A percentile compares a stretch with the other conserved stretches of the same genome.
These are phyloP conservation scores for Termitomyces sp. DNA, from an alignment of 768 basidiomycete genomes.

Conservation along the genomic window DNA sequence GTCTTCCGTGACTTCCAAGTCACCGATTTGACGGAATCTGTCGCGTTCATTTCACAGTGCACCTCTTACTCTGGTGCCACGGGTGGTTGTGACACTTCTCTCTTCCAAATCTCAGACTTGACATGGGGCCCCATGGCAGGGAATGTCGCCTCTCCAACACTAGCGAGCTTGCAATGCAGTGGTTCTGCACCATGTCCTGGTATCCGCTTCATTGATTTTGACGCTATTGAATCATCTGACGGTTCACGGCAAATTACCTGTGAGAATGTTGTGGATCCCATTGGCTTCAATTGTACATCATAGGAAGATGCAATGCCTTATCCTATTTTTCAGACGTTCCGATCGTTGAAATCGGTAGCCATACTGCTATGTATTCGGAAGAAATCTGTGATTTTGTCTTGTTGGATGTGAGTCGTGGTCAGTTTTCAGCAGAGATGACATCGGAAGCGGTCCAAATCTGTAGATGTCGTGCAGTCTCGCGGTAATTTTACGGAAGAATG, in stretches of 20 bases:
- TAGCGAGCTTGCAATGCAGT: constrained; percentile 26
- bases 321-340: not conserved
- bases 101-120: constrained; percentile 26
- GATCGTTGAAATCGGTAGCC: not conserved
- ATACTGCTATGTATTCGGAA: not conserved
- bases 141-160: constrained; percentile 14
- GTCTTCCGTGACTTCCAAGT: constrained; percentile 22
- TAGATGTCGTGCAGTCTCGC: not conserved
- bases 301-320: not conserved
- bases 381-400: not conserved
- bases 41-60: constrained; percentile 22
- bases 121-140: constrained; percentile 23
- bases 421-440: not conserved
- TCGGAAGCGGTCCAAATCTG: not conserved
- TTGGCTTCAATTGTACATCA: constrained; percentile 20
- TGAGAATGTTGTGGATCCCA: constrained; percentile 16
- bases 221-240: constrained; percentile 12
- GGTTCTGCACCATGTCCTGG: constrained; percentile 24
- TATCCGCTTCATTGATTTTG: constrained; percentile 17
- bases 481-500: not conserved
- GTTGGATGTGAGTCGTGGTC: not conserved
- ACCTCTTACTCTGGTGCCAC: constrained; percentile 26
- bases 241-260: constrained; percentile 14
- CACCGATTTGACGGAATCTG: constrained; percentile 14
- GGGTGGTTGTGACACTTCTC: constrained; percentile 26